These are phyloP conservation scores for Zangia roseola DNA, from an alignment of 768 basidiomycete genomes.

Conservation along the genomic window DNA sequence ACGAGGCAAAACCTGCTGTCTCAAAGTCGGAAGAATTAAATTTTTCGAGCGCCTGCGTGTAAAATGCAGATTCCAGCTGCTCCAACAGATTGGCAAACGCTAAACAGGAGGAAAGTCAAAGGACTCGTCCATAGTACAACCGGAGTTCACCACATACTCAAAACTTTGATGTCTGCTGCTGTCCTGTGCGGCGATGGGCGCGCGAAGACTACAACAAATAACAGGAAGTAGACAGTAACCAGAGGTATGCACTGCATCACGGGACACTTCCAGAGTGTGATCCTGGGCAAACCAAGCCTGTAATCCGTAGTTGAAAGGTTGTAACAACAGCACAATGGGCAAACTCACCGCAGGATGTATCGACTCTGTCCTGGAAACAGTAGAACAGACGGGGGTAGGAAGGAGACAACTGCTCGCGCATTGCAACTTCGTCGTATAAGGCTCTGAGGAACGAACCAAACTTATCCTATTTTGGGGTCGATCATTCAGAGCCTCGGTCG, in stretches of 20 bases:
- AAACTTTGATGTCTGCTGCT: constrained; percentile 41
- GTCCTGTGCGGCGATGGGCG: constrained; percentile 8
- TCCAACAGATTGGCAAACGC: constrained; percentile 79
- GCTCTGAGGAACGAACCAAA: neutral
- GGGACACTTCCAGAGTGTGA: constrained; percentile 10
- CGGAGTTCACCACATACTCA: constrained; percentile 45
- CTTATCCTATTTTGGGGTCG: neutral
- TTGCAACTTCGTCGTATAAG: neutral
- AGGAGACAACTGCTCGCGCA: neutral
- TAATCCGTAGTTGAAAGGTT: neutral
- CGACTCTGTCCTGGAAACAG: constrained; percentile 4
- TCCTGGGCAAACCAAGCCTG: neutral
- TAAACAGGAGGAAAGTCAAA: constrained; percentile 24
- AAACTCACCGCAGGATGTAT: neutral
- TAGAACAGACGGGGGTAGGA: neutral
- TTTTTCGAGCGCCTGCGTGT: constrained; percentile 59
- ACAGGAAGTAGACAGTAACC: neutral
- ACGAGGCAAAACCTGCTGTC: constrained; percentile 60
- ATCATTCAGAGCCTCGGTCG: neutral
- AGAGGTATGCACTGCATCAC: constrained; percentile 7
- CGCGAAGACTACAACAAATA: constrained; percentile 1
- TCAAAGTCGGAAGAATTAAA: constrained; percentile 65
- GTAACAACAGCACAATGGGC: neutral
- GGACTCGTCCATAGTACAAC: neutral
- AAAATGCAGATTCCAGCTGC: constrained; percentile 69